Conservation (phyloP, 1,139 yeast genomes). For the Debaryomyces subglobosus region DNA sequence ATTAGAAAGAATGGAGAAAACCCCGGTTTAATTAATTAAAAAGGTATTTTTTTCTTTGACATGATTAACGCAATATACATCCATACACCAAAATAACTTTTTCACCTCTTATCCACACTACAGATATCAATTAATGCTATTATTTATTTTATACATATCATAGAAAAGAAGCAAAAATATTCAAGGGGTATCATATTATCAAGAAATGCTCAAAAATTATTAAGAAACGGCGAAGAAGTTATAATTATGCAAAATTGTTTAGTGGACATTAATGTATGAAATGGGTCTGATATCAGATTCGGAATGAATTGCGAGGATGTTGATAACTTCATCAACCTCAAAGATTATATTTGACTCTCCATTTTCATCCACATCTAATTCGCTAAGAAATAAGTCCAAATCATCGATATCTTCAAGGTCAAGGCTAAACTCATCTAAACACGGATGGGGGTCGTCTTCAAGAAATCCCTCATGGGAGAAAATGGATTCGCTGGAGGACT, state of each 20-base stretch:
- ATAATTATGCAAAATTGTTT: not conserved
- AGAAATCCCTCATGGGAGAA: constrained; percentile 18
- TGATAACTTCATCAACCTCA: constrained; percentile 27
- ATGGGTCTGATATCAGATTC: constrained; percentile 5
- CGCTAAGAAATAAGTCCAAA: constrained; percentile 21
- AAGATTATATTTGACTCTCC: constrained; percentile 20
- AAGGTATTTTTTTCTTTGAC: not conserved
- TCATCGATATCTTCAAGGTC: constrained; percentile 21
- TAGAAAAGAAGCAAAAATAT: not conserved
- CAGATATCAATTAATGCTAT: not conserved
- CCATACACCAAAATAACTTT: not conserved
- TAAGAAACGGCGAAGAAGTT: not conserved
- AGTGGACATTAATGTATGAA: not conserved
- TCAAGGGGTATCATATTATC: not conserved
- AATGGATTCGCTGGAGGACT: constrained; percentile 21
- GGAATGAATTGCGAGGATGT: constrained; percentile 22
- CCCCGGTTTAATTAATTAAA: not conserved
- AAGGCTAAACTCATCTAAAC: constrained; percentile 15
- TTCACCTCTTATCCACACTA: not conserved
- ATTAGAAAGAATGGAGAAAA: not conserved
- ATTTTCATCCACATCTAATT: constrained; percentile 21
- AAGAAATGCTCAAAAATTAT: not conserved
- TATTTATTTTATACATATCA: not conserved
- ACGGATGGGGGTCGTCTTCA: not conserved
- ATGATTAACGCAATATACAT: not conserved